Percentiles rank a stretch among this genome's conserved stretches.
Conservation (phyloP, 2,329 filamentous ascomycete genomes). For the Diaporthe ampelina region DNA sequence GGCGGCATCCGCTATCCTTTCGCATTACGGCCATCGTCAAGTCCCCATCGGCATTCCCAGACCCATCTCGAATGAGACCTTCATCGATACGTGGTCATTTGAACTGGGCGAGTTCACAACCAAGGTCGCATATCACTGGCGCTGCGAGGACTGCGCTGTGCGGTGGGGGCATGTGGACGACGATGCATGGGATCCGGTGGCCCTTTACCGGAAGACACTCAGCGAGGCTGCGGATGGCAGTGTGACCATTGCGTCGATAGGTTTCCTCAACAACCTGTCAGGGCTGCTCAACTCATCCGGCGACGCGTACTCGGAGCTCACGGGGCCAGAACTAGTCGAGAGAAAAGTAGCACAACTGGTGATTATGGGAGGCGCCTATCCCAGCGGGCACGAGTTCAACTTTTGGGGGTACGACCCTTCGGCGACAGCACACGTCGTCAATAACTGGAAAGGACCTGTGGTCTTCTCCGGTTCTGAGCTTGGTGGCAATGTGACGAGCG, state of each 20-base stretch:
- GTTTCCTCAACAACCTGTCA: slow-evolving; percentile 63
- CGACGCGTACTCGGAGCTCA: slow-evolving; percentile 55
- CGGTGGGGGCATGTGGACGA: slow-evolving; percentile 40
- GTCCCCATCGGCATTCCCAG: slow-evolving; percentile 56
- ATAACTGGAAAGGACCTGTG: slow-evolving; percentile 57
- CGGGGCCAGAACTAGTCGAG: slow-evolving; percentile 53
- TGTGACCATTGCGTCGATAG: slow-evolving; percentile 61
- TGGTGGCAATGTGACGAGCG: slow-evolving; percentile 57
- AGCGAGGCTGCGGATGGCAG: slow-evolving; percentile 48
- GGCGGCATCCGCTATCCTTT: slow-evolving; percentile 56
- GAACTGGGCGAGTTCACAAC: slow-evolving; percentile 59
- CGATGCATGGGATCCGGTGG: slow-evolving; percentile 57
- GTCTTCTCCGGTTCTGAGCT: slow-evolving; percentile 61
- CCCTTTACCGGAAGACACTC: slow-evolving; percentile 60
- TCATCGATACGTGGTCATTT: slow-evolving; percentile 57
- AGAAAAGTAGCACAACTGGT: slow-evolving; percentile 63
- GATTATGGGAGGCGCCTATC: slow-evolving; percentile 66
- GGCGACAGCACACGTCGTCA: slow-evolving; percentile 59
- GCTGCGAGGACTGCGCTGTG: slow-evolving; percentile 43
- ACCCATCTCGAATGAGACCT: slow-evolving; percentile 58
- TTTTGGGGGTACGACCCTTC: slow-evolving; percentile 58
- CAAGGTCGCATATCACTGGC: slow-evolving; percentile 60
- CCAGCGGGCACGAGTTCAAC: slow-evolving; percentile 63
- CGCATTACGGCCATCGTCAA: slow-evolving; percentile 55
- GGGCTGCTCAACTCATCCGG: slow-evolving; percentile 59